These are phyloP conservation scores for Yamagishiella unicocca DNA, from an alignment of 139 green algal genomes.

Conservation along the genomic window DNA sequence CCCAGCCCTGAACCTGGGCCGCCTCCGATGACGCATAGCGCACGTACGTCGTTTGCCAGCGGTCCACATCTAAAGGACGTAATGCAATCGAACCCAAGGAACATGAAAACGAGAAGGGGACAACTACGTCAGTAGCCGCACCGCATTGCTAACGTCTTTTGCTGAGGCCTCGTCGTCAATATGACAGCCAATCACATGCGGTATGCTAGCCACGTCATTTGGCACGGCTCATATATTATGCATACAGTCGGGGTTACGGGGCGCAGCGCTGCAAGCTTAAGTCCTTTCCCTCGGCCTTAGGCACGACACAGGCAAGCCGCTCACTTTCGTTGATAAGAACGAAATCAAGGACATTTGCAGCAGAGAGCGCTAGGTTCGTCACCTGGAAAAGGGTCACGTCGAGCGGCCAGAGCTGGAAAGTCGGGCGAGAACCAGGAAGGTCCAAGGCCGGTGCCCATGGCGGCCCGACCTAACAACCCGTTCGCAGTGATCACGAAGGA, in stretches of 20 bases:
- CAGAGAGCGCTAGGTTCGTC: no score
- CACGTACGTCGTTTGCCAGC: conserved; percentile 68
- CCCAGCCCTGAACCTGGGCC: not conserved
- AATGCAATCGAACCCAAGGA: not conserved
- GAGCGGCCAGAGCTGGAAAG: not conserved
- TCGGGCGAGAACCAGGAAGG: conserved; percentile 19
- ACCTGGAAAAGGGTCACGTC: conserved; percentile 35
- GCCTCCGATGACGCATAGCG: conserved; percentile 48
- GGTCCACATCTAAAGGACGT: conserved; percentile 56
- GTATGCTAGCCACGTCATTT: no score
- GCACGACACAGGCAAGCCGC: no score
- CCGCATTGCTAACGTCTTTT: no score
- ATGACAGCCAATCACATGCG: no score
- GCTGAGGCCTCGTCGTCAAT: no score
- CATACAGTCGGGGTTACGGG: not conserved
- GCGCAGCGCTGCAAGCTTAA: not conserved
- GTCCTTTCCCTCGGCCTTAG: no score
- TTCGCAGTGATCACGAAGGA: conserved; percentile 1
- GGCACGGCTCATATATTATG: no score
- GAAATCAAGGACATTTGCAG: no score
- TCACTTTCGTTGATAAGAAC: no score
- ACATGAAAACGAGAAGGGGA: no score
- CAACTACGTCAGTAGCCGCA: no score
- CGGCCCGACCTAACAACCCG: not conserved
- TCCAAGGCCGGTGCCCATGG: conserved; percentile 4